Conservation (phyloP, 2,329 filamentous ascomycete species). For the Madurella fahalii region DNA sequence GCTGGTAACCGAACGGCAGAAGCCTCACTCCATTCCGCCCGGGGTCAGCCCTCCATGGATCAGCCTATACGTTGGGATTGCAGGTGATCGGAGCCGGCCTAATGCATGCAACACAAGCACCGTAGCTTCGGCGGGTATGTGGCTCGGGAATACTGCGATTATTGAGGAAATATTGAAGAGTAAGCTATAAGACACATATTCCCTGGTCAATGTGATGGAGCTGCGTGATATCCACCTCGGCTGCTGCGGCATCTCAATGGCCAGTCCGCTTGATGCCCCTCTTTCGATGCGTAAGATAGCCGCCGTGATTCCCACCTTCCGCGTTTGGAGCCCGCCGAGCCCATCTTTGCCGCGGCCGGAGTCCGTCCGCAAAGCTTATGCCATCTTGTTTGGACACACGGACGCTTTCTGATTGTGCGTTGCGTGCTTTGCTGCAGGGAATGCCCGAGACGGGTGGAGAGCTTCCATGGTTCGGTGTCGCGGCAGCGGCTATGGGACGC, state of each 20-base stretch:
- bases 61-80: not conserved
- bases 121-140: slow-evolving; percentile 30
- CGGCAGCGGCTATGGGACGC: not conserved
- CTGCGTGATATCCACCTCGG: not conserved
- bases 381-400: no score
- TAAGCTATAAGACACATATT: slow-evolving; percentile 5
- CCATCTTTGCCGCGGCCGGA: slow-evolving; percentile 8
- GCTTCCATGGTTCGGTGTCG: not conserved
- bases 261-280: not conserved
- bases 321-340: slow-evolving; percentile 5
- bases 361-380: not conserved
- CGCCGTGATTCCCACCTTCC: slow-evolving; percentile 15
- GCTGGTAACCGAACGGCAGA: not conserved
- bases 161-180: not conserved
- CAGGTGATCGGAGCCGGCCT: slow-evolving; percentile 8
- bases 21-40: not conserved
- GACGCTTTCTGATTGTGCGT: not conserved
- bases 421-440: not conserved
- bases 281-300: slow-evolving; percentile 18
- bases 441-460: not conserved
- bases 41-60: not conserved
- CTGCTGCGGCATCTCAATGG: not conserved
- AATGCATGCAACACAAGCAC: slow-evolving; percentile 25
- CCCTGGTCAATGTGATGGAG: slow-evolving; percentile 11
- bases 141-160: slow-evolving; percentile 12